phyloP scores from a whole-genome alignment of 169 alveolate genomes.

The Plasmodium gallinaceum region DNA sequence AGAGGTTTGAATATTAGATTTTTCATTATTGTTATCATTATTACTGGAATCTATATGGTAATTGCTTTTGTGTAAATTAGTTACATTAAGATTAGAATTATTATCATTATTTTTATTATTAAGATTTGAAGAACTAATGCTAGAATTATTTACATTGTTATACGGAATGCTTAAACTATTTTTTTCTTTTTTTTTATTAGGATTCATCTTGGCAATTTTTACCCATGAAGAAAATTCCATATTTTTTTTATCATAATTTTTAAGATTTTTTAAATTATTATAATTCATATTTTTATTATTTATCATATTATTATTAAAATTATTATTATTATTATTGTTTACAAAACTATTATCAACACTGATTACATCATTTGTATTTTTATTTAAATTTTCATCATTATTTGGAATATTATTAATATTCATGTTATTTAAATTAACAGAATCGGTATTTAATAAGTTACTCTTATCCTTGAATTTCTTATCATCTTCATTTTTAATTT shows the following conservation, averaged over 20 bases:
- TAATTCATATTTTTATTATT: conserved; percentile 29
- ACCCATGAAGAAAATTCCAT: conserved; percentile 71
- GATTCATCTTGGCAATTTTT: conserved; percentile 61
- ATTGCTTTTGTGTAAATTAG: background rate
- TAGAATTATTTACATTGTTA: background rate
- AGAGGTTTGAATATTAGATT: no score
- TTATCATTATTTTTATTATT: conserved; percentile 4
- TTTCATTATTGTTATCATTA: background rate
- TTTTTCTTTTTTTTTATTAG: conserved; percentile 29
- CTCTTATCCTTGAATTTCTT: conserved; percentile 34
- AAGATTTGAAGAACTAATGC: background rate
- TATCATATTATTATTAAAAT: background rate
- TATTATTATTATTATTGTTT: background rate
- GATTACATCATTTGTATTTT: background rate
- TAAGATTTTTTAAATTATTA: conserved; percentile 32
- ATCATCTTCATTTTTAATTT: conserved; percentile 25
- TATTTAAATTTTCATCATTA: background rate
- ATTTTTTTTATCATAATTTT: conserved; percentile 53
- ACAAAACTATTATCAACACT: background rate
- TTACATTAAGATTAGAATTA: background rate
- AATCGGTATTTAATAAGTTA: background rate
- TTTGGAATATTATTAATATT: background rate
- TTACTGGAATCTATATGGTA: background rate
- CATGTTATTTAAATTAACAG: background rate
- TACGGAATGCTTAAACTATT: background rate